phyloP scores from a whole-genome alignment of 352 stramenopile genomes.

The Phytophthora hibernalis region DNA sequence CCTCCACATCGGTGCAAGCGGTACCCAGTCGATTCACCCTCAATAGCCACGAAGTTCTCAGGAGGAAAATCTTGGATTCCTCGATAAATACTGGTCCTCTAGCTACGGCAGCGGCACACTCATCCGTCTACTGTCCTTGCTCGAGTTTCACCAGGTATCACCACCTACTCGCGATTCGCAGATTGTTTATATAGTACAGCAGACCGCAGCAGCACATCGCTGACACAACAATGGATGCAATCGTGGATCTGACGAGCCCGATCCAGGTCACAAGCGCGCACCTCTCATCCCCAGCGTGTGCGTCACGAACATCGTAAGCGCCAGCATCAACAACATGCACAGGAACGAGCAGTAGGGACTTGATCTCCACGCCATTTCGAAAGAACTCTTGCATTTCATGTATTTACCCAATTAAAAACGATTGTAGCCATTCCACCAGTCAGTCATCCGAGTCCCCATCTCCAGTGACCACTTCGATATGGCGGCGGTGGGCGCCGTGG shows the following conservation, averaged over 20 bases:
- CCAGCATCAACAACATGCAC: constrained; percentile 74
- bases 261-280: constrained; percentile 70
- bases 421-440: too few relatives aligned
- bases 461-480: too few relatives aligned
- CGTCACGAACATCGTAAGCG: constrained; percentile 78
- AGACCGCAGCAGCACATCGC: constrained; percentile 30
- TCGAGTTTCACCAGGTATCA: constrained; percentile 48
- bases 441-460: too few relatives aligned
- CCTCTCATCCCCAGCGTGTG: constrained; percentile 79
- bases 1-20: too few relatives aligned
- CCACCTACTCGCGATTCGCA: constrained; percentile 72
- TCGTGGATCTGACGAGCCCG: constrained; percentile 45
- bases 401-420: too few relatives aligned
- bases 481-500: constrained; percentile 44
- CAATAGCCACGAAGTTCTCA: neutral
- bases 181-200: constrained; percentile 69
- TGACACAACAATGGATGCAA: neutral
- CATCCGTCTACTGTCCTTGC: neutral
- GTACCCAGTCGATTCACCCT: too few relatives aligned
- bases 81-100: neutral
- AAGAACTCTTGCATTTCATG: too few relatives aligned
- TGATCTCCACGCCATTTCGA: too few relatives aligned
- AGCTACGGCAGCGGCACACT: constrained; percentile 59
- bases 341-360: too few relatives aligned
- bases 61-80: too few relatives aligned